Evolutionary conservation across 1,284 basidiomycete species (phyloP), one percentile per base, ranked within the genome.

Genomic region (Fomitiporia mediterranea): DNA sequence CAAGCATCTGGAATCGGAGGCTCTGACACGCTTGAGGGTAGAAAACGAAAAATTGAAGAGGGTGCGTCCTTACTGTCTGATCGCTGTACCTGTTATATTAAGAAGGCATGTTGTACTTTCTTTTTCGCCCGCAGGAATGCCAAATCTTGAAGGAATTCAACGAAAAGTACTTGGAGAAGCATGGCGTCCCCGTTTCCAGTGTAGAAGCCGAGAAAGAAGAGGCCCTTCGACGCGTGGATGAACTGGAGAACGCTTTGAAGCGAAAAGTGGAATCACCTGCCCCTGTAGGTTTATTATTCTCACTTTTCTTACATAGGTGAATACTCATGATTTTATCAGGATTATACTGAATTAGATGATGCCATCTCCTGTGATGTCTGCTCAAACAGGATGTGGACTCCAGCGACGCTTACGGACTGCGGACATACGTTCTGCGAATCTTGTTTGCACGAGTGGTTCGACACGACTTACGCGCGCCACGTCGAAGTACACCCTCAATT

Each of bases 371-470:
- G 52, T 30, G 48, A 59, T 17, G 55, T 55, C 15, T 59, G 53
- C 40, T 43, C 53, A 19, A 25, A 27, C 38, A 59, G n/a, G 19
- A 51, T 59, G 53, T 55, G 53, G 32, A 43, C 23, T 21, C 53
- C 53, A 44, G 56, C 27, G 13, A 55, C 56, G 21, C 73, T 88
- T 28, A 68, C 78, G 3, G 77, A 74, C 38, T 89, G 86, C 55
- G 86, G 86, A 4, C 86, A 89, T 68, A 78, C 78, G 0, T 89
- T 84, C 66, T 89, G 86, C 64, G 69, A 77, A 59, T 66, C 65
- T 5, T 89, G 86, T 61, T 71, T 89, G 5, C 70, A 75, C 44
- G 79, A 83, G 63, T 89, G 86, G 86, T 86, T 89, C 63, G 69
- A 68, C 56, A 76, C 78, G 6, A 75, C 69, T 0, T 75, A 78